Percentiles rank a stretch among this genome's conserved stretches.
Evolutionary conservation across 1,139 yeast genomes (phyloP).

Genomic region (Saccharomyces hybrid): DNA sequence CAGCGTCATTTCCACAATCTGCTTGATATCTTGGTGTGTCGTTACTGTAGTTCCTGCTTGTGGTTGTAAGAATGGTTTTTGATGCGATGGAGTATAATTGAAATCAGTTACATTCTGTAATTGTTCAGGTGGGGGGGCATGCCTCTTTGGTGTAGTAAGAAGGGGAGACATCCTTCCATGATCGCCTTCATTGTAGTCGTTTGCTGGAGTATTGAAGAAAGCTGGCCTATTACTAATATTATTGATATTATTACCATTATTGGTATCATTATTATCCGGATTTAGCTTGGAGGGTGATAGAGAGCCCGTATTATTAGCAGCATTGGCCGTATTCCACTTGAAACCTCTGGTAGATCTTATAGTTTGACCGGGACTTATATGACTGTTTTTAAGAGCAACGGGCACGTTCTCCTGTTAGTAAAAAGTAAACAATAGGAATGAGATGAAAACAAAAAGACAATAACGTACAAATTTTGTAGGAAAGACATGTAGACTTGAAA

Average conservation of each 20-base stretch:
- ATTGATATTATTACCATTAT: not conserved
- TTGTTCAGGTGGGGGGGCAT: slow-evolving; percentile 10
- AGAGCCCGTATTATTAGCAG: not conserved
- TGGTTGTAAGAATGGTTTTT: slow-evolving; percentile 29
- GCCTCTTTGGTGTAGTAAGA: slow-evolving; percentile 6
- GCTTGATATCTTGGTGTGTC: slow-evolving; percentile 63
- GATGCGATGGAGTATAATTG: slow-evolving; percentile 33
- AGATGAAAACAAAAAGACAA: not conserved
- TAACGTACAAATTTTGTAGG: slow-evolving; percentile 27
- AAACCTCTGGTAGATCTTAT: slow-evolving; percentile 33
- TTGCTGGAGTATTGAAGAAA: not conserved
- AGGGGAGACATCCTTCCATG: not conserved
- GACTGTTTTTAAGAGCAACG: slow-evolving; percentile 12
- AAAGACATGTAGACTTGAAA: slow-evolving; percentile 19
- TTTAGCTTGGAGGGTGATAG: slow-evolving; percentile 6
- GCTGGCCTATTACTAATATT: not conserved
- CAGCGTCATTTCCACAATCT: slow-evolving; percentile 86
- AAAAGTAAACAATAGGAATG: slow-evolving; percentile 1
- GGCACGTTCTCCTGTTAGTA: not conserved
- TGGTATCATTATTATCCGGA: slow-evolving; percentile 1
- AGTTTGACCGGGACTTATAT: slow-evolving; percentile 32
- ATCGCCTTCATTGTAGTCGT: not conserved
- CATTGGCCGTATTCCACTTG: slow-evolving; percentile 29
- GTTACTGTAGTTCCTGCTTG: slow-evolving; percentile 35
- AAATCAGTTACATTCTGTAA: slow-evolving; percentile 26